Evolutionary conservation across 192 early-diverging fungal genomes (phyloP).

Genomic region (Cetraspora pellucida): DNA sequence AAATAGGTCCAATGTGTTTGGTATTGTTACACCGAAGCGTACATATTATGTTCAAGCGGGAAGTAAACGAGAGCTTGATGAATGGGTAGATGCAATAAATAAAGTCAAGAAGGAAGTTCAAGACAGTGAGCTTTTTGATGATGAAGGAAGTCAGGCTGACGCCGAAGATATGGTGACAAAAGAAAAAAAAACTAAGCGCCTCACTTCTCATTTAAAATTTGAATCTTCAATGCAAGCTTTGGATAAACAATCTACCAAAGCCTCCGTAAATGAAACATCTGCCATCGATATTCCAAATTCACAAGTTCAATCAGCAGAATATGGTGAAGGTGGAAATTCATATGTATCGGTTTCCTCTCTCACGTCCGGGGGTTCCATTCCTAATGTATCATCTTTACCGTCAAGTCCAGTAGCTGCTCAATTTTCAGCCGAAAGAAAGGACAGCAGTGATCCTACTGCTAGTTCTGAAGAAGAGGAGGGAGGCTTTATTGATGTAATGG

Average conservation of each 20-base stretch:
- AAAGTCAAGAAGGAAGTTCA: conserved; percentile 41
- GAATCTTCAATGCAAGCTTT: background rate
- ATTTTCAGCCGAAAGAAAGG: conserved; percentile 24
- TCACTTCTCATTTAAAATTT: background rate
- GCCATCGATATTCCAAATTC: conserved; percentile 18
- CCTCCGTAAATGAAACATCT: background rate
- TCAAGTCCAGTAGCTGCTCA: conserved; percentile 16
- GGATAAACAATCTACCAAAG: background rate
- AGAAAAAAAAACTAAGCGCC: background rate
- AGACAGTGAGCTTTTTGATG: conserved; percentile 17
- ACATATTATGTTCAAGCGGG: conserved; percentile 72
- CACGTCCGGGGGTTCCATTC: background rate
- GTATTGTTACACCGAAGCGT: conserved; percentile 71
- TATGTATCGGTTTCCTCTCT: background rate
- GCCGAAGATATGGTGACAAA: conserved; percentile 4
- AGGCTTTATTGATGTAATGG: background rate
- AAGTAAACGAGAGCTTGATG: conserved; percentile 58
- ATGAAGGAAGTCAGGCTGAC: conserved; percentile 26
- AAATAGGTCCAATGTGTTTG: conserved; percentile 70
- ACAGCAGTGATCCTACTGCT: conserved; percentile 25
- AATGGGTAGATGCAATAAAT: conserved; percentile 62
- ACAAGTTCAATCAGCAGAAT: background rate
- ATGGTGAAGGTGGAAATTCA: background rate
- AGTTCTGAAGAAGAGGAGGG: conserved; percentile 27
- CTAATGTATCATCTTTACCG: conserved; percentile 6